Conservation (phyloP, 495 filamentous ascomycete genomes). For the Neurospora tetrasperma region DNA sequence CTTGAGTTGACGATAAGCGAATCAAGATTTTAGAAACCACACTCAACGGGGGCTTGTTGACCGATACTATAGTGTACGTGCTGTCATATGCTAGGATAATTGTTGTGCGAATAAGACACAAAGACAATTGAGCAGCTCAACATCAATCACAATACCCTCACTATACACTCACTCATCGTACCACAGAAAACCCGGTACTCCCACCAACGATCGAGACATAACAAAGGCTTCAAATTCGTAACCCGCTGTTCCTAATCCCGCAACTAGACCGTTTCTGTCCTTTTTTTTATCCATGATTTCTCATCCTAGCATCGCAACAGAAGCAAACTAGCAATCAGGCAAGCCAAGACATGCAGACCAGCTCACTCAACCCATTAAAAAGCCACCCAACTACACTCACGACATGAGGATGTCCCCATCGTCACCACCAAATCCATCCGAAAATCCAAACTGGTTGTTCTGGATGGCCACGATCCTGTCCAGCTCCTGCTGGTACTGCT, state of each 20-base stretch:
- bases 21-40: neutral
- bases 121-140: neutral
- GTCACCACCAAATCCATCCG: slow-evolving; percentile 3
- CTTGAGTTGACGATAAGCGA: neutral
- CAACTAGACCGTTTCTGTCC: neutral
- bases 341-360: neutral
- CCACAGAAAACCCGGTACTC: neutral
- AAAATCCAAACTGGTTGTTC: slow-evolving; percentile 47
- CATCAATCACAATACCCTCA: neutral
- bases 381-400: neutral
- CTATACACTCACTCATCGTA: neutral
- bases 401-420: neutral
- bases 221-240: neutral
- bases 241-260: neutral
- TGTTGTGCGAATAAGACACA: neutral
- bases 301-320: neutral
- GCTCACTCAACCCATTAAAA: neutral
- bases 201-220: neutral
- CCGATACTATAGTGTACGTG: neutral
- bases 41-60: neutral
- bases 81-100: neutral
- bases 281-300: neutral
- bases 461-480: slow-evolving; percentile 59
- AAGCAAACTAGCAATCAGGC: neutral
- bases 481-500: slow-evolving; percentile 76